Evolutionary conservation across 2,329 filamentous ascomycete species (phyloP), one percentile per base, ranked within the genome.

Genomic region (Akanthomyces dipterigenus): DNA sequence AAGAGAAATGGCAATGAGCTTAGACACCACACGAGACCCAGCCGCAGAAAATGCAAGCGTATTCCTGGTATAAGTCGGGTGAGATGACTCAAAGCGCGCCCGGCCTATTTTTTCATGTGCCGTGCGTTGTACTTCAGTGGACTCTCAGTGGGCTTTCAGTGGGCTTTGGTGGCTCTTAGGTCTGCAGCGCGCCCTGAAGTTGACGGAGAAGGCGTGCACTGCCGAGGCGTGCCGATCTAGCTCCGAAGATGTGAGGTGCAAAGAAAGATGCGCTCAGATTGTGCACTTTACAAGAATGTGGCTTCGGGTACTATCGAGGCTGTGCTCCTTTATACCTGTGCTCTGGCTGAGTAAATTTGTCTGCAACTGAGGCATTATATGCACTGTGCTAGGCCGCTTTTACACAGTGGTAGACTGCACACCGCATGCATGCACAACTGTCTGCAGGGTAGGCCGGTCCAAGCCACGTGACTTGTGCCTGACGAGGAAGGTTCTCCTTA

Each of bases 161-260:
- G 40, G 45, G 16, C 45, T 49, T 49, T 34, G 20, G 48, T 53
- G 28, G 38, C 48, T 22, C 24, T 34, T 53, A 20, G 38, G 48
- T 22, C 24, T 34, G 12, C 26, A 46, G 31, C 42, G 31, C 42
- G 20, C 49, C 31, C 31, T 48, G 49, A 14, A 20, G 42, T 1
- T 12, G 22, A 24, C 49, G 58, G 49, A 54, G 26, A 53, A 36
- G 57, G 40, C 28, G n/a, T 31, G 28, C 26, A 31, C 40, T 54
- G 42, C 58, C 58, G 58, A 60, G 58, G 48, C 50, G 48, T 51
- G 49, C 58, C 58, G 58, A 60, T 54, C 58, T 54, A 60, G 40
- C 58, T 60, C 58, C 58, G 58, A 60, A 50, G 45, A 58, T 50
- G 34, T 34, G 31, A 50, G 31, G 11, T 45, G 54, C 12, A 56